Evolutionary conservation across 192 early-diverging fungal species (phyloP).

Genomic region (Dimargaris verticillata): DNA sequence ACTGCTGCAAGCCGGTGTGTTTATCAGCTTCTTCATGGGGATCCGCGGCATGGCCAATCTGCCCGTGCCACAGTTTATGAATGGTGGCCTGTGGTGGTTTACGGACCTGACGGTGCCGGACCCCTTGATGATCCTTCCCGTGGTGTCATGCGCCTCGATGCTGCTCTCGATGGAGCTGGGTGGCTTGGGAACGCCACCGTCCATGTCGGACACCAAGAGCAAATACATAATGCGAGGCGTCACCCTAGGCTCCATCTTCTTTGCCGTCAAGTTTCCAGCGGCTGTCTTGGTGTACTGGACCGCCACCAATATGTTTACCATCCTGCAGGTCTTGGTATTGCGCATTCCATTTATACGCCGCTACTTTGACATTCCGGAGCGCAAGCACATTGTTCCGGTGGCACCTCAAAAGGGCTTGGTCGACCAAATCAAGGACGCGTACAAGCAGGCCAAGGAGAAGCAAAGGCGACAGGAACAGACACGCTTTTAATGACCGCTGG

Average conservation of each 20-base stretch:
- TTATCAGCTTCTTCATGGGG: conserved; percentile 73
- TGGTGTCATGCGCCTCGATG: conserved; percentile 48
- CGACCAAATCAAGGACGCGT: too few species aligned
- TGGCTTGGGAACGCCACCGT: conserved; percentile 15
- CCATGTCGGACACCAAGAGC: conserved; percentile 15
- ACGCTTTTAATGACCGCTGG: too few species aligned
- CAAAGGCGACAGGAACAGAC: too few species aligned
- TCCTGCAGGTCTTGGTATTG: conserved; percentile 50
- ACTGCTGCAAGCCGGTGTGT: conserved; percentile 59
- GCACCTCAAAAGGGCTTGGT: too few species aligned
- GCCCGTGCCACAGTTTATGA: conserved; percentile 63
- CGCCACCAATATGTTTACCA: conserved; percentile 51
- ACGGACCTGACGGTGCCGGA: conserved; percentile 65
- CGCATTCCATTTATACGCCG: conserved; percentile 36
- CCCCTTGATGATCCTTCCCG: conserved; percentile 67
- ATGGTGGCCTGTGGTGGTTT: conserved; percentile 71
- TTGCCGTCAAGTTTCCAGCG: conserved; percentile 33
- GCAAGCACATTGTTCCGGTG: conserved; percentile 1
- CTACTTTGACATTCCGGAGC: conserved; percentile 38
- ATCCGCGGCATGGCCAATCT: conserved; percentile 61
- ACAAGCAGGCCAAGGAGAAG: too few species aligned
- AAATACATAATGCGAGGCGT: conserved; percentile 28
- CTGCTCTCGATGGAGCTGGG: conserved; percentile 53
- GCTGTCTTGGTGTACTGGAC: conserved; percentile 76
- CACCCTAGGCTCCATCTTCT: conserved; percentile 25